Conservation (phyloP, 306 rosid species). For the Cicer cuneatum region DNA sequence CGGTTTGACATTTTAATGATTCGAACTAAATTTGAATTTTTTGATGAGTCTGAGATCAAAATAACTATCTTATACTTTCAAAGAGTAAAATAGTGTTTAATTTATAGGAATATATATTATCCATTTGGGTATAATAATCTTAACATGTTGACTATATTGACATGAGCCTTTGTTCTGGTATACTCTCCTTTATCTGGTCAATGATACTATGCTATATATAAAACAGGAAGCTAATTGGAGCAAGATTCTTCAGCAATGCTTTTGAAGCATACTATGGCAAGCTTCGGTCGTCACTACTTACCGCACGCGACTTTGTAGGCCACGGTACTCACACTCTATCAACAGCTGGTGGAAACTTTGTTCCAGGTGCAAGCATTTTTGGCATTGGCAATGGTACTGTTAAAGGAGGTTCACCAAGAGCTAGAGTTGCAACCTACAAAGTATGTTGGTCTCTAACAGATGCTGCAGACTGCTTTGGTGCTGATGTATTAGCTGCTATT, state of each 20-base stretch:
- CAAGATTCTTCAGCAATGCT: constrained; percentile 63
- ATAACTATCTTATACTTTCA: no score
- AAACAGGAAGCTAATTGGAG: constrained; percentile 79
- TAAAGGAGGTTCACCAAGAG: constrained; percentile 82
- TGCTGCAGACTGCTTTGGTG: constrained; percentile 51
- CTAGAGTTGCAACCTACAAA: constrained; percentile 75
- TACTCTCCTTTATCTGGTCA: no score
- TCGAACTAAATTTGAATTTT: no score
- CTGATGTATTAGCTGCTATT: constrained; percentile 65
- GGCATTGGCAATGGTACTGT: constrained; percentile 80
- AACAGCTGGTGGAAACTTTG: constrained; percentile 74
- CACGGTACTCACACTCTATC: constrained; percentile 87
- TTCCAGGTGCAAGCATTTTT: constrained; percentile 46
- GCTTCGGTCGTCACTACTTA: not conserved
- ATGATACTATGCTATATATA: not conserved
- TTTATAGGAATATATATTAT: no score
- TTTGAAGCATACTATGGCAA: constrained; percentile 18
- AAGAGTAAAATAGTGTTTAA: no score
- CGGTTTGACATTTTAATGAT: no score
- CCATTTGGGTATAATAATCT: no score
- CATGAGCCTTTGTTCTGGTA: no score
- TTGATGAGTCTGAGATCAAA: no score
- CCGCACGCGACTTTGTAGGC: constrained; percentile 65
- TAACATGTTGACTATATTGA: no score
- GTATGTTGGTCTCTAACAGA: constrained; percentile 63